A percentile compares a stretch with the other conserved stretches of the same genome.
phyloP scores from a whole-genome alignment of 441 rosid genomes.

The Jatropha multifida region DNA sequence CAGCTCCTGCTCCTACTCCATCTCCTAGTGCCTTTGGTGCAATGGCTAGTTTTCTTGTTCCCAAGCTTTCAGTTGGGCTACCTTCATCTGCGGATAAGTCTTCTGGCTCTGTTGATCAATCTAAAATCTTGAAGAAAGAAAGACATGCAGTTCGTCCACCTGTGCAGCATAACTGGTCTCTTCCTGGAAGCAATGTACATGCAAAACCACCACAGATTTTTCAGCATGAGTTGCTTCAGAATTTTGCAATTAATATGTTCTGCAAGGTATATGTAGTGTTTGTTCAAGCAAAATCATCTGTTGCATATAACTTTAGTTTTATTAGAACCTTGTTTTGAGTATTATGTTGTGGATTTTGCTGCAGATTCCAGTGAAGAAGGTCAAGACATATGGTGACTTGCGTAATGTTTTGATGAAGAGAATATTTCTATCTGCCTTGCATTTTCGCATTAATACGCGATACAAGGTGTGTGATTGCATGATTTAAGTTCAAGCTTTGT shows the following conservation, averaged over 20 bases:
- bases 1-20: constrained; percentile 52
- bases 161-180: constrained; percentile 95
- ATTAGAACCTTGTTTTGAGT: background rate
- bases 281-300: background rate
- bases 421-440: constrained; percentile 98
- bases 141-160: constrained; percentile 92
- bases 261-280: constrained; percentile 67
- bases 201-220: constrained; percentile 90
- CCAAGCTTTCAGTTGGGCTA: constrained; percentile 87
- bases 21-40: constrained; percentile 90
- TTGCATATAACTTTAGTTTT: background rate
- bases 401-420: constrained; percentile 97
- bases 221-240: constrained; percentile 98
- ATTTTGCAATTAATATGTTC: constrained; percentile 94
- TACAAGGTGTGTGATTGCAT: constrained; percentile 66
- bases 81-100: constrained; percentile 69
- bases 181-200: constrained; percentile 60
- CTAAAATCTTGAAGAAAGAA: constrained; percentile 69
- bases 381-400: constrained; percentile 86
- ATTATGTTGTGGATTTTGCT: constrained; percentile 29
- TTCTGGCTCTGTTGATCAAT: constrained; percentile 55
- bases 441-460: constrained; percentile 96
- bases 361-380: constrained; percentile 96
- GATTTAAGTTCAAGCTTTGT: background rate
- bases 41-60: constrained; percentile 99